Base-by-base conservation (phyloP, 2,329 filamentous ascomycete genomes). In the Aspergillus pseudoterreus region DNA sequence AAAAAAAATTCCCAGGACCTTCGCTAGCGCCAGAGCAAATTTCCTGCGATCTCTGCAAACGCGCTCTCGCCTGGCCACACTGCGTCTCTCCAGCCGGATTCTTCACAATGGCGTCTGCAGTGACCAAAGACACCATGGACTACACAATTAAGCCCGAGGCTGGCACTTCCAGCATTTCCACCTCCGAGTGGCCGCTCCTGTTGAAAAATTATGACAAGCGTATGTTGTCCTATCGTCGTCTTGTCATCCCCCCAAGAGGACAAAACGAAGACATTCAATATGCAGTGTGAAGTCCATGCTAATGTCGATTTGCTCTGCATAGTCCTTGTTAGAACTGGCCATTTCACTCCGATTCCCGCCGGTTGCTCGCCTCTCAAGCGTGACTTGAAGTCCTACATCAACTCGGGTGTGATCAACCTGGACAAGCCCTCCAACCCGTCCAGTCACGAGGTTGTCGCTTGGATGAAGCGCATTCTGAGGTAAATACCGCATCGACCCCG, bases 361-460 rank as follows among this genome's bases (percentile, higher is more conserved):
- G 94, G 94, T 69, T 95, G 89, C 78, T 85, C 89, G 58, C 94
- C 94, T 50, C 79, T 95, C 70, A 92, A 90, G 76, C 89, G 94
- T 74, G 92, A 97, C 73, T 82, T 99, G 69, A 96, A 96, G 81
- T 91, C 88, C 59, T 99, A 97, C 78, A 86, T 99, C 71, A 92
- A 88, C 73, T 95, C 90, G 58, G 94, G 94, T 77, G 92, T 99
- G 53, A 97, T 99, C 77, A 99, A 99, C 79, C 86, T 96, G 63
- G 90, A 95, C 78, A 95, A 95, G 80, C 94, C 92, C 52, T 95
- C 92, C 48, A 99, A 99, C 79, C 92, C 92, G 49, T 96, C 92
- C 62, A 94, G 88, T 68, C 94, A 99, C 82, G 94, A 99, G 81
- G 94, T 99, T 61, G 94, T 99, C 69, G 92, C 94, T 61, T 99